Evolutionary conservation across 768 basidiomycete species (phyloP).

Genomic region (Paxillus rubicundulus): DNA sequence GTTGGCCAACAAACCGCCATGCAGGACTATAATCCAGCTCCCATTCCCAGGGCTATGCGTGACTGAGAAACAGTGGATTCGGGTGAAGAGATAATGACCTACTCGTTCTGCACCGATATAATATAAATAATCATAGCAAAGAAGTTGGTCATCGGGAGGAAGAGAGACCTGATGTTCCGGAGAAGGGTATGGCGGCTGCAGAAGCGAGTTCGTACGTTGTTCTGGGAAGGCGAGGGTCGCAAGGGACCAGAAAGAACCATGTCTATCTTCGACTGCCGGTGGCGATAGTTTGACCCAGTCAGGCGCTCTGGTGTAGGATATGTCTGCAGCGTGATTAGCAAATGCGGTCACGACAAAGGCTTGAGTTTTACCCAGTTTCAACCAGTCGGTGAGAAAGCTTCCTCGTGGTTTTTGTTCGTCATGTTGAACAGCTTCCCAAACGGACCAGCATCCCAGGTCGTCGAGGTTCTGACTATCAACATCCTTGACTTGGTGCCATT

Average conservation of each 20-base stretch:
- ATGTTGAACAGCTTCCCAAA: conserved; percentile 20
- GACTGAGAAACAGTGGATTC: neutral
- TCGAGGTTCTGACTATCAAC: conserved; percentile 33
- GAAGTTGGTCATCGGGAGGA: conserved; percentile 23
- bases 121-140: conserved; percentile 28
- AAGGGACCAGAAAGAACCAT: conserved; percentile 24
- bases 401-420: conserved; percentile 12
- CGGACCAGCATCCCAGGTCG: conserved; percentile 23
- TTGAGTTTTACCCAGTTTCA: conserved; percentile 8
- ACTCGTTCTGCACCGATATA: conserved; percentile 42
- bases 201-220: conserved; percentile 6
- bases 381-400: neutral
- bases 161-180: conserved; percentile 15
- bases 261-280: conserved; percentile 16
- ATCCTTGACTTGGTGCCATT: conserved; percentile 65
- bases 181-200: conserved; percentile 12
- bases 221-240: conserved; percentile 24
- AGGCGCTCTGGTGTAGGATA: conserved; percentile 25
- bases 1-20: conserved; percentile 53
- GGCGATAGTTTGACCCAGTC: conserved; percentile 21
- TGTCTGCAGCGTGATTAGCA: conserved; percentile 32
- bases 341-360: conserved; percentile 38
- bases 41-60: conserved; percentile 48
- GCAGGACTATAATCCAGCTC: conserved; percentile 57
- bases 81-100: conserved; percentile 9